phyloP scores from a whole-genome alignment of 345 rosid genomes.

The Eucalyptus sp. region DNA sequence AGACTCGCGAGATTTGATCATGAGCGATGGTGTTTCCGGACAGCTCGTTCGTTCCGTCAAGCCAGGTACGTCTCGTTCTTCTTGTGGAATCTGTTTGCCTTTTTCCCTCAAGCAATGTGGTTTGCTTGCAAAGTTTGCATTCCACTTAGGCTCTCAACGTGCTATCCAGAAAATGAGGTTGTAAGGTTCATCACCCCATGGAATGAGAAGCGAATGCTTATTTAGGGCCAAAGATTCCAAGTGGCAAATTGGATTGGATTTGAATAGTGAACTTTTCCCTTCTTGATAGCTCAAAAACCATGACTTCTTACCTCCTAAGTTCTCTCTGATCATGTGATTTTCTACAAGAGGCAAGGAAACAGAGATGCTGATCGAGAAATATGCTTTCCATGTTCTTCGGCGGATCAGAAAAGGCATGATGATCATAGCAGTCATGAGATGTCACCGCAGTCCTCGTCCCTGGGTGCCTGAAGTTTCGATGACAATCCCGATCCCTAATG shows the following conservation, averaged over 20 bases:
- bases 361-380: background rate
- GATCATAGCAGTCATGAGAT: background rate
- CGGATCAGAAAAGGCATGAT: background rate
- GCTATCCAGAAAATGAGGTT: background rate
- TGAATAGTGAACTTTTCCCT: background rate
- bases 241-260: background rate
- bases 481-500: background rate
- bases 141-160: background rate
- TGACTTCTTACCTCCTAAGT: background rate
- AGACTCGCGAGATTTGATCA: conserved; percentile 3
- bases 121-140: background rate
- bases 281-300: background rate
- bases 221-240: background rate
- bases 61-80: background rate
- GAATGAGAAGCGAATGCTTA: conserved; percentile 18
- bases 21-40: conserved; percentile 37
- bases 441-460: background rate
- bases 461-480: background rate
- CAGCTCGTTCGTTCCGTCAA: background rate
- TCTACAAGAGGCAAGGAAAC: background rate
- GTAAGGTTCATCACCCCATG: conserved; percentile 11
- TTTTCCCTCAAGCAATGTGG: background rate
- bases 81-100: background rate
- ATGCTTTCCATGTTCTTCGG: background rate
- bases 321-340: background rate